A percentile compares a stretch with the other conserved stretches of the same genome.
These are phyloP conservation scores for Amesomyces nigricolor DNA, from an alignment of 2,329 filamentous ascomycete species.

Conservation along the genomic window DNA sequence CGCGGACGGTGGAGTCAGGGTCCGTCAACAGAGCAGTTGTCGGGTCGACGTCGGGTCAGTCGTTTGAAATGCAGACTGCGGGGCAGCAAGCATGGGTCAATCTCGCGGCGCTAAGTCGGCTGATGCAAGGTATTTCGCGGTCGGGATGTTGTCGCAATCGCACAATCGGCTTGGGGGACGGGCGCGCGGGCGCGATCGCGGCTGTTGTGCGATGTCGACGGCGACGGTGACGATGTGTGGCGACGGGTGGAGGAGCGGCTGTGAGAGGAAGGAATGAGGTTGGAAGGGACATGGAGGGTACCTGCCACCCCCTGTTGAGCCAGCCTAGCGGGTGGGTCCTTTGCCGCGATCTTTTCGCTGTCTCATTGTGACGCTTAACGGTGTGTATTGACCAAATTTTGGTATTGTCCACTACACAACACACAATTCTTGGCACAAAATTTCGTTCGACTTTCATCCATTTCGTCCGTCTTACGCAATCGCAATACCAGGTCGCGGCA, in stretches of 20 bases:
- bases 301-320: constrained; percentile 3
- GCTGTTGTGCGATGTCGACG: neutral
- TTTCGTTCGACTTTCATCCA: neutral
- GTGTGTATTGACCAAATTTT: neutral
- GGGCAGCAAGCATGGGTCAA: constrained; percentile 11
- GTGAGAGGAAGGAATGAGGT: constrained; percentile 14
- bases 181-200: neutral
- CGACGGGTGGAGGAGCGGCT: constrained; percentile 7
- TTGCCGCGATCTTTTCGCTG: constrained; percentile 2
- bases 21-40: too few species aligned
- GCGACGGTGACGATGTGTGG: constrained; percentile 7
- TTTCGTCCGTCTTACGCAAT: neutral
- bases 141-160: constrained; percentile 11
- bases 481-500: neutral
- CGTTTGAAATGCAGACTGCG: neutral
- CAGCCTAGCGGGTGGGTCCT: neutral
- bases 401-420: neutral
- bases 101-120: neutral
- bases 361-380: neutral
- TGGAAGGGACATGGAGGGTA: constrained; percentile 12
- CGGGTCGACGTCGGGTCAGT: too few species aligned
- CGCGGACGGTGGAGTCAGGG: too few species aligned
- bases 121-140: neutral
- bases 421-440: neutral
- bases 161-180: neutral